Base-by-base conservation (phyloP, 129 eudicot genomes). In the Lactuca sativa region DNA sequence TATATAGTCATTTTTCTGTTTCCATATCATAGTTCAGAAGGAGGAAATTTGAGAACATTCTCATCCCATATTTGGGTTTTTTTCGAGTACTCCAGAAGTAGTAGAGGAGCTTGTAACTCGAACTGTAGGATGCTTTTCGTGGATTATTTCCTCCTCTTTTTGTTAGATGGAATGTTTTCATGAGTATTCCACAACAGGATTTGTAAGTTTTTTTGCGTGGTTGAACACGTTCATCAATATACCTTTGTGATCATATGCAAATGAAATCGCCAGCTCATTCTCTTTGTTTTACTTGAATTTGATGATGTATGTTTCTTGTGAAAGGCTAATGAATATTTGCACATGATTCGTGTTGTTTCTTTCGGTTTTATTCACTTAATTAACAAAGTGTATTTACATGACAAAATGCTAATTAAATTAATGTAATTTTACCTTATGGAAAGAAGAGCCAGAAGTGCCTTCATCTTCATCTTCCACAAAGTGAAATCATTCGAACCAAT, bases 41-140 rank as follows among this genome's bases (percentile, higher is more conserved):
- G 69, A 33, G 53, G 49, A 32, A 62, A 18, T 21, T 49, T 61
- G 62, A 72, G 44, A 33, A 17, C 30, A 17, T 60, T 49, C 6
- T 30, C 34, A 48, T 48, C 33, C 52, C 60, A 60, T 71, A 37
- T 4, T 47, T 71, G 69, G 77, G 62, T 51, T 72, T 72, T 72
- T 62, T 15, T 58, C 30, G 60, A 58, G 12, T 70, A 58, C 66
- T 58, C 66, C 75, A 57, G 75, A 55, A 69, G 64, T 4, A 59
- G 34, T 48, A 25, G 59, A 70, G 3, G n/a, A 31, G 53, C 64
- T 2, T 3, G 5, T 47, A 25, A 25, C 30, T 21, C 64, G 38
- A 54, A 16, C 51, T 15, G 60, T 30, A 47, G 10, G 9, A 65
- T 14, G 25, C 51, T 49, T 66, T 51, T 30, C 5, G 10, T 16